Evolutionary conservation across 2,329 filamentous ascomycete species (phyloP), one percentile per base, ranked within the genome.

Genomic region (Alternaria dauci): DNA sequence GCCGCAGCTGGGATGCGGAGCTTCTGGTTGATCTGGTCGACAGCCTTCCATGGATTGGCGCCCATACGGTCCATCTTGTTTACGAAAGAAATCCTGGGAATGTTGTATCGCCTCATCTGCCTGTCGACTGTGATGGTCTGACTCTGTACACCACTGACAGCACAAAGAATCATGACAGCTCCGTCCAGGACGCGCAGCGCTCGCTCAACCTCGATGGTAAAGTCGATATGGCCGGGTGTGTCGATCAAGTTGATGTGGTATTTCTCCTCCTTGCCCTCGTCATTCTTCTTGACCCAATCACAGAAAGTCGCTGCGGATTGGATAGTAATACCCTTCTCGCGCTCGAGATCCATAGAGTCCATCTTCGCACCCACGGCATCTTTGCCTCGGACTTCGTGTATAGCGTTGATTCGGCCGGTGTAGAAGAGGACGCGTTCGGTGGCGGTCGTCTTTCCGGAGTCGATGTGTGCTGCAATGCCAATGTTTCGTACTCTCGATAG

Each of bases 21-120:
- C 82, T 99, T 99, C 73, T 89, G 87, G 83, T 97, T 97, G 85
- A 99, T 98, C 82, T 97, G 94, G 41, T 99, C 94, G 58, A 99
- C 89, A 8, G 93, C 94, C 82, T 96, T 97, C 88, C 94, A 99
- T 8, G 95, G 95, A 78, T 99, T 98, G 67, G 95, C 92, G 61
- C 95, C 95, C 91, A 97, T 97, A 68, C 95, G 91, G 77, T 99
- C 95, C 94, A 99, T 98, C 86, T 99, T 99, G 85, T 99, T 99
- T 78, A 99, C 89, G 76, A 99, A 99, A 55, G 92, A 96, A 78
- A 99, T 89, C 71, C 95, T 88, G 62, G 95, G 95, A 65, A 99
- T 90, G 76, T 98, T 94, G 85, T 99, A 99, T 70, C 95, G 89
- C 84, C 93, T 92, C 95, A 99, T 99, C 83, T 99, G 95, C 71